Percentiles rank a stretch among this genome's conserved stretches.
These are phyloP conservation scores for Ophiostoma himal-ulmi DNA, from an alignment of 2,329 filamentous ascomycete genomes.

Conservation along the genomic window DNA sequence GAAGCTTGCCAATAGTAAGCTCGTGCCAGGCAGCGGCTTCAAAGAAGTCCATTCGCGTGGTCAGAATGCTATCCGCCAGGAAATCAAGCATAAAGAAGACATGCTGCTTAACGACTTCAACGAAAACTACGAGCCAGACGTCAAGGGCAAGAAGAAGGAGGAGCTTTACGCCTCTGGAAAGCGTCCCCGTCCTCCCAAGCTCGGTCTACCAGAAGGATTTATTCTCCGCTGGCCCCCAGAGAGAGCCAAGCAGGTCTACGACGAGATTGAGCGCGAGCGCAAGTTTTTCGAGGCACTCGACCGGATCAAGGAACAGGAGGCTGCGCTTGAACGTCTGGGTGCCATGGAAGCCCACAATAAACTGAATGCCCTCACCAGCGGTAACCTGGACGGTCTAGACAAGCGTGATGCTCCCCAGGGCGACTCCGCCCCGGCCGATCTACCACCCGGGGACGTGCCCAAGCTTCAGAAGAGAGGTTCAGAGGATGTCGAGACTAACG, in stretches of 20 bases:
- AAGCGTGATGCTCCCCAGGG: background rate
- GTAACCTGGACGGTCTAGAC: background rate
- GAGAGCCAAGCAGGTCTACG: background rate
- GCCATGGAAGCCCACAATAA: background rate
- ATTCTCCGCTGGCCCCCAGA: background rate
- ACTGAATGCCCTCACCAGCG: background rate
- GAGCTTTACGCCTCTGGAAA: background rate
- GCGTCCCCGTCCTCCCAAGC: background rate
- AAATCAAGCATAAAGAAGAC: background rate
- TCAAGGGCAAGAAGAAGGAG: slow-evolving; percentile 10
- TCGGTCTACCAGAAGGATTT: background rate
- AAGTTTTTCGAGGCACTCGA: slow-evolving; percentile 4
- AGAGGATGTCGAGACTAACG: background rate
- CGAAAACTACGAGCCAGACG: slow-evolving; percentile 10
- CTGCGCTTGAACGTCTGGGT: background rate
- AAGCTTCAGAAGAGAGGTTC: background rate
- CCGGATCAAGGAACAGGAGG: background rate
- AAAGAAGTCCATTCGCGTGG: slow-evolving; percentile 11
- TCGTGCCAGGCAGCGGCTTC: background rate
- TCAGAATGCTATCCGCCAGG: background rate
- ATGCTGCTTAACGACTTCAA: slow-evolving; percentile 15
- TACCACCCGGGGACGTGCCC: background rate
- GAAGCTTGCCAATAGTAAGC: background rate
- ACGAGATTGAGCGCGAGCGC: background rate
- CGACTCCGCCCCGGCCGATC: no score